A percentile compares a stretch with the other conserved stretches of the same genome.
Conservation (phyloP, 2,329 filamentous ascomycete genomes). For the Colletotrichum zoysiae region DNA sequence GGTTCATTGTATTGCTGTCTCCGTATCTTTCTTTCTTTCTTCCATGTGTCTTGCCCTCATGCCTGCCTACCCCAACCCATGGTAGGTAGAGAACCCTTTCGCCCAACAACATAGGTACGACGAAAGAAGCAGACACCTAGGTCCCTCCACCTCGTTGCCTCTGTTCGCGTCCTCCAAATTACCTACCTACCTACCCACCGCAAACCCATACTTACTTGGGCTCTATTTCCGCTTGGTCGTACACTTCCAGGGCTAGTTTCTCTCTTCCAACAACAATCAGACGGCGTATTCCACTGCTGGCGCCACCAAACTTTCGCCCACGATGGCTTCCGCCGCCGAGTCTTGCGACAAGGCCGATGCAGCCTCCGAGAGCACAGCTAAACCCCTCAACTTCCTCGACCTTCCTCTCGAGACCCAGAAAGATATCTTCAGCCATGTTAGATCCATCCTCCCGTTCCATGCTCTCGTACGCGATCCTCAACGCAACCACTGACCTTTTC, state of each 20-base stretch:
- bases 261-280: conserved; percentile 2
- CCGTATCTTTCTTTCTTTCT: conserved; percentile 21
- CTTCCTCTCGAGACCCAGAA: conserved; percentile 63
- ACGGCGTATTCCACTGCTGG: conserved; percentile 7
- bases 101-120: conserved; percentile 24
- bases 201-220: background rate
- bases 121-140: conserved; percentile 22
- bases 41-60: conserved; percentile 22
- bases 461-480: conserved; percentile 23
- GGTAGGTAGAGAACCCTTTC: conserved; percentile 3
- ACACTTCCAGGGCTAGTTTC: background rate
- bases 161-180: background rate
- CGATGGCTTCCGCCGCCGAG: conserved; percentile 54
- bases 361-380: conserved; percentile 40
- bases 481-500: conserved; percentile 7
- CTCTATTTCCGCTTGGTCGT: background rate
- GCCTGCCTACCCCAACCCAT: conserved; percentile 16
- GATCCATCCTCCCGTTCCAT: conserved; percentile 44
- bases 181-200: background rate
- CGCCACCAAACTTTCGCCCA: conserved; percentile 32
- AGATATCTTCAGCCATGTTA: conserved; percentile 62
- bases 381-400: conserved; percentile 53
- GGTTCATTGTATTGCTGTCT: conserved; percentile 1
- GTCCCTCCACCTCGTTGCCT: background rate
- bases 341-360: conserved; percentile 47